Percentiles rank a stretch among this genome's conserved stretches.
phyloP scores from a whole-genome alignment of 768 basidiomycete genomes.

The Phanerochaete sordida region DNA sequence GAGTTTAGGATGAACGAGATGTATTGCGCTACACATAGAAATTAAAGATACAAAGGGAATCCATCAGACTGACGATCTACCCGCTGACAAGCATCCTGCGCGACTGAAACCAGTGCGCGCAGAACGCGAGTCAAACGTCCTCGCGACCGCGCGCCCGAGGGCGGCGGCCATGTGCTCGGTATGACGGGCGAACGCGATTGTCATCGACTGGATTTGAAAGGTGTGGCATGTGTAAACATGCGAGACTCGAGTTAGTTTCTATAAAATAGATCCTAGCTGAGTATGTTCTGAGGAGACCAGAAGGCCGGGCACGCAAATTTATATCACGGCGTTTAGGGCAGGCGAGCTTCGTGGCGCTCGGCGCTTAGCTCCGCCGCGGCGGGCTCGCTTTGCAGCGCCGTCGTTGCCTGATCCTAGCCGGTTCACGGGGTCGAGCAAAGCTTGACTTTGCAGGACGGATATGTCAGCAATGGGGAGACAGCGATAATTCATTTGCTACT shows the following conservation, averaged over 20 bases:
- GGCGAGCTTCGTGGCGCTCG: not conserved
- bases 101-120: conserved; percentile 7
- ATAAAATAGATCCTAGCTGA: conserved; percentile 79
- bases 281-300: conserved; percentile 59
- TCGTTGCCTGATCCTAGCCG: too few relatives aligned
- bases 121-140: conserved; percentile 51
- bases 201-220: conserved; percentile 73
- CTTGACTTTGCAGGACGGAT: too few relatives aligned
- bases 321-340: conserved; percentile 14
- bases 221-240: conserved; percentile 75
- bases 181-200: conserved; percentile 55
- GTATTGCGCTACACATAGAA: not conserved
- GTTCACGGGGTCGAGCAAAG: too few relatives aligned
- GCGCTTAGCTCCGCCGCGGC: too few relatives aligned
- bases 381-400: not conserved
- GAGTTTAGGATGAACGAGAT: not conserved
- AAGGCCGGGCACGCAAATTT: not conserved
- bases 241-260: conserved; percentile 77
- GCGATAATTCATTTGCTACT: too few relatives aligned
- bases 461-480: too few relatives aligned
- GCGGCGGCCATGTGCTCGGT: conserved; percentile 53
- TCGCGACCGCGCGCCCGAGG: conserved; percentile 39
- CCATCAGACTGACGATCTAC: conserved; percentile 15
- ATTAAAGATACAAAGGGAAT: conserved; percentile 2
- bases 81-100: conserved; percentile 7